phyloP scores from a whole-genome alignment of 441 rosid genomes.

The Adansonia madagascariensis region DNA sequence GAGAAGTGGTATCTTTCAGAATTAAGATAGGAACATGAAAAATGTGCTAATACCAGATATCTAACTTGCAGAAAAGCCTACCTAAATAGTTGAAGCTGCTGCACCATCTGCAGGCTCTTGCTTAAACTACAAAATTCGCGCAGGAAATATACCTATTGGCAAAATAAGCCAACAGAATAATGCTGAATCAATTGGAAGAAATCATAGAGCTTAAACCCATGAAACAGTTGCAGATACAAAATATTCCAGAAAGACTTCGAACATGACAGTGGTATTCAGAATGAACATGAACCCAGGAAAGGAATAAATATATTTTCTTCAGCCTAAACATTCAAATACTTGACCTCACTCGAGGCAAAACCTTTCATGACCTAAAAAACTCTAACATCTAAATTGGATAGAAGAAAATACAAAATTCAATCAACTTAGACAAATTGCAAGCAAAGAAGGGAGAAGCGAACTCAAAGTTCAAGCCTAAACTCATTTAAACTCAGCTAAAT shows the following conservation, averaged over 20 bases:
- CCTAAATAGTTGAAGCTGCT: constrained; percentile 96
- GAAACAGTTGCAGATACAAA: neutral
- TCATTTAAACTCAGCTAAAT: neutral
- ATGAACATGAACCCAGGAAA: neutral
- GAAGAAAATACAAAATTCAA: neutral
- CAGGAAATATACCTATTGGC: constrained; percentile 82
- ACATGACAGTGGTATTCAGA: neutral
- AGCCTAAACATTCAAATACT: neutral
- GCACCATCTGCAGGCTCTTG: constrained; percentile 95
- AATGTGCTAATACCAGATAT: constrained; percentile 13
- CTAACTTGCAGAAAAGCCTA: constrained; percentile 39
- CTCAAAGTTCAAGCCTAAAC: neutral
- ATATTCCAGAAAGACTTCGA: neutral
- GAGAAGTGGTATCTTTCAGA: constrained; percentile 10
- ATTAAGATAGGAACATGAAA: constrained; percentile 9
- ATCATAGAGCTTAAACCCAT: neutral
- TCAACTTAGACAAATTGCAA: neutral
- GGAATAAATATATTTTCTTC: neutral
- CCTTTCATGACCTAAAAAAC: neutral
- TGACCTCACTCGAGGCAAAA: neutral
- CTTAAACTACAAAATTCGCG: constrained; percentile 96
- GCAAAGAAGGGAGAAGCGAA: neutral
- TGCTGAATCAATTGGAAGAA: neutral
- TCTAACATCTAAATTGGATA: neutral
- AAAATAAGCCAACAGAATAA: constrained; percentile 35